Conservation (phyloP, 306 rosid species). For the Astragalus membranaceus region DNA sequence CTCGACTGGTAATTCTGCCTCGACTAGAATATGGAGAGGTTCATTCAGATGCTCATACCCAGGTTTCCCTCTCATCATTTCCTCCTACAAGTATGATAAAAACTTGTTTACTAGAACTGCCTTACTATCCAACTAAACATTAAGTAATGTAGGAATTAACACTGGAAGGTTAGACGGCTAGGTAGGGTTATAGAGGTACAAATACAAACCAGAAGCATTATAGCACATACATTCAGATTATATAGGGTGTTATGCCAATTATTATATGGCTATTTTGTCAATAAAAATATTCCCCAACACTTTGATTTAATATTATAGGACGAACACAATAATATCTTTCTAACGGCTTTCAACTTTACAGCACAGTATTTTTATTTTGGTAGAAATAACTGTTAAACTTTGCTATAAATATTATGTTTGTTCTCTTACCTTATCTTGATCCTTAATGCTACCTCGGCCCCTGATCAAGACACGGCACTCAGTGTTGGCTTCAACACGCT, state of each 20-base stretch:
- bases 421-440: constrained; percentile 76
- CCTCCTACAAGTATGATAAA: constrained; percentile 53
- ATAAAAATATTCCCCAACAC: not conserved
- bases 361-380: not conserved
- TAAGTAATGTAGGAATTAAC: not conserved
- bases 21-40: constrained; percentile 89
- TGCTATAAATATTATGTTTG: not conserved
- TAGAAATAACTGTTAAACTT: not conserved
- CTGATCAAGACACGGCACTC: constrained; percentile 97
- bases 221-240: not conserved
- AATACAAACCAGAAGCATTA: not conserved
- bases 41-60: constrained; percentile 91
- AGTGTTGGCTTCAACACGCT: constrained; percentile 92
- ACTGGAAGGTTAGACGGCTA: not conserved
- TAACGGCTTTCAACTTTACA: not conserved
- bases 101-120: not conserved
- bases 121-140: constrained; percentile 11
- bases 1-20: constrained; percentile 87
- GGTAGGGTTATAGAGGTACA: not conserved
- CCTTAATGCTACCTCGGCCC: constrained; percentile 99
- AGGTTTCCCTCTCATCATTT: constrained; percentile 89
- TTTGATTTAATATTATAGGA: not conserved
- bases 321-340: not conserved
- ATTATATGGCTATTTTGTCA: not conserved
- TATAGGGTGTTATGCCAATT: not conserved